Evolutionary conservation across 164 flowering plant species (phyloP), one percentile per base, ranked within the genome.

Genomic region (Stephania japonica): DNA sequence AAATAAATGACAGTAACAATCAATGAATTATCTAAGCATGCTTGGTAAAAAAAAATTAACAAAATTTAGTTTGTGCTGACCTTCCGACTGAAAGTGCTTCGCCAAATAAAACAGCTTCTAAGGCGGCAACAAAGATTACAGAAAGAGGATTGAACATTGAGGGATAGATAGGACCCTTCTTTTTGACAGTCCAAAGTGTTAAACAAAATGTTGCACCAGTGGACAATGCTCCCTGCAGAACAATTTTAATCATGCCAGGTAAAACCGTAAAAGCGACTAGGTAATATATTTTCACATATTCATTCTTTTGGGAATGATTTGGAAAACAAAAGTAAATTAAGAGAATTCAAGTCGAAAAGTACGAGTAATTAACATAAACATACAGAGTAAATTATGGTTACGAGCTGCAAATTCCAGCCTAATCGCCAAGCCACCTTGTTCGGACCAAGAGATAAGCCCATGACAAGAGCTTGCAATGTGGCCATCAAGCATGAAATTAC

Each of bases 341-440:
- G n/a, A n/a, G n/a, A n/a, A n/a, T n/a, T n/a, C n/a, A n/a, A n/a
- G n/a, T n/a, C n/a, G n/a, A n/a, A n/a, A n/a, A n/a, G n/a, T n/a
- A n/a, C n/a, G n/a, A n/a, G n/a, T n/a, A n/a, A n/a, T n/a, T n/a
- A n/a, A n/a, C n/a, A n/a, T n/a, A n/a, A 32, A 32, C 19, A 19
- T 82, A 89, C 90, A 78, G 90, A 86, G 80, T 86, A 85, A 21
- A 87, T 5, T 16, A 89, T 84, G 21, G 89, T 86, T 13, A 85
- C 23, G 4, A 89, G 73, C 61, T 85, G 80, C 38, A 87, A 56
- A 73, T 87, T 65, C 85, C 84, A 86, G 1, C 80, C 83, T 67
- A 88, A 27, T 68, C 14, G 65, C 93, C 91, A 89, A 0, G 84
- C 65, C 14, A 67, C 69, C 53, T 61, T 72, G 0, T 76, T 68